phyloP scores from a whole-genome alignment of 768 basidiomycete genomes.

The Mycena filopes region DNA sequence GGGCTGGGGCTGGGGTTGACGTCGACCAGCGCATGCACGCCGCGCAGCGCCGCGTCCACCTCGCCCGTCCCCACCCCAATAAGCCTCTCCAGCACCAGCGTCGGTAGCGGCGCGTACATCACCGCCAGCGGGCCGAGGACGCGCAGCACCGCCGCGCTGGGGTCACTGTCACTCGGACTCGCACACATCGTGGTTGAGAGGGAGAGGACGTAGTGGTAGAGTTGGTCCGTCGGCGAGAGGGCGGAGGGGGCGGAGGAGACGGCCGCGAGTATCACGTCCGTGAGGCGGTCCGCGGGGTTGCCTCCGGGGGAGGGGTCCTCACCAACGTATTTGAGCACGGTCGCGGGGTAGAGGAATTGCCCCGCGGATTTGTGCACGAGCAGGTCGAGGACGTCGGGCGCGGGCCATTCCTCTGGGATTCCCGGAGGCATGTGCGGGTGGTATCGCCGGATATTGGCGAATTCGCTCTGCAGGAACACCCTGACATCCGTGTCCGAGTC shows the following conservation, averaged over 20 bases:
- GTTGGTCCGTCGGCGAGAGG: constrained; percentile 23
- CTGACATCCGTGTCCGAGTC: constrained; percentile 37
- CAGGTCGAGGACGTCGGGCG: constrained; percentile 32
- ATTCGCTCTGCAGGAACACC: constrained; percentile 32
- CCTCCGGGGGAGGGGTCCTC: constrained; percentile 6
- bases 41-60: constrained; percentile 2
- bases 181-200: too few relatives aligned
- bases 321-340: constrained; percentile 29
- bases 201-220: constrained; percentile 29
- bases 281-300: constrained; percentile 22
- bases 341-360: constrained; percentile 32
- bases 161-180: too few relatives aligned
- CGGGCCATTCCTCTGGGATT: constrained; percentile 38
- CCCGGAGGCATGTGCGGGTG: constrained; percentile 29
- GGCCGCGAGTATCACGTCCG: constrained; percentile 25
- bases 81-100: constrained; percentile 13
- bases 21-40: constrained; percentile 27
- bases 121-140: constrained; percentile 18
- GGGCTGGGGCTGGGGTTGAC: constrained; percentile 7
- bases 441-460: constrained; percentile 28
- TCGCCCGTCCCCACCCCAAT: constrained; percentile 9
- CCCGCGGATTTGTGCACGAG: constrained; percentile 24
- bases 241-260: not conserved
- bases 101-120: constrained; percentile 20
- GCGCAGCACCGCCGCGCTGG: constrained; percentile 11